These are phyloP conservation scores for Sherardia arvensis DNA, from an alignment of 257 asterid genomes.

Conservation along the genomic window DNA sequence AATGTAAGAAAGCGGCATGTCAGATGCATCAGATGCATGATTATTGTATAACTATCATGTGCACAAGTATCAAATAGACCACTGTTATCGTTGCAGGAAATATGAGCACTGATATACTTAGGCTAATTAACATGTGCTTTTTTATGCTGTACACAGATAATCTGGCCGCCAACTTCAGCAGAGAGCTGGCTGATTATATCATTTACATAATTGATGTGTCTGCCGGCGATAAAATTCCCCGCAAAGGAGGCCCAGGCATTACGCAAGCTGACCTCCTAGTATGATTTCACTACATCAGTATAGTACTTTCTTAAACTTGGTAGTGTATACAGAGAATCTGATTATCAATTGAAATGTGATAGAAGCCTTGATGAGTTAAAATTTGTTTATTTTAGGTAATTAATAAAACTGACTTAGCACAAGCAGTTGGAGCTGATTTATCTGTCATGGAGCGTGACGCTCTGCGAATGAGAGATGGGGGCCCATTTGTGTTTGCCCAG, in stretches of 20 bases:
- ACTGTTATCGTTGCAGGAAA: not conserved
- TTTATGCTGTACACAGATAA: constrained; percentile 40
- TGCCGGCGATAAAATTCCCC: constrained; percentile 90
- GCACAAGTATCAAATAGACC: not conserved
- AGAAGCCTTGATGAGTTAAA: not conserved
- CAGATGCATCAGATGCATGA: not conserved
- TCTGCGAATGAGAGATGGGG: constrained; percentile 95
- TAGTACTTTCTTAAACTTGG: not conserved
- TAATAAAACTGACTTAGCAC: constrained; percentile 88
- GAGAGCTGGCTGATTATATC: constrained; percentile 91
- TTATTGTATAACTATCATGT: not conserved
- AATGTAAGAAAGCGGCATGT: not conserved
- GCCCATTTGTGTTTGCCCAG: constrained; percentile 95
- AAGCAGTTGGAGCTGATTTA: constrained; percentile 86
- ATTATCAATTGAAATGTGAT: not conserved
- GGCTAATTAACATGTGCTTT: not conserved
- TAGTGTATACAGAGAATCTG: not conserved
- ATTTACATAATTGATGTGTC: constrained; percentile 92
- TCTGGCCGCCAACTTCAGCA: constrained; percentile 92
- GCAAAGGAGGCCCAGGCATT: constrained; percentile 98
- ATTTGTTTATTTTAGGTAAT: constrained; percentile 46
- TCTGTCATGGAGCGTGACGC: constrained; percentile 93
- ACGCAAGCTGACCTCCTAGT: constrained; percentile 98
- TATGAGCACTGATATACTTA: not conserved
- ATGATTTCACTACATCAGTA: constrained; percentile 10